A percentile compares a stretch with the other conserved stretches of the same genome.
phyloP scores from a whole-genome alignment of 352 stramenopile species.

The Phytopythium aichiense region DNA sequence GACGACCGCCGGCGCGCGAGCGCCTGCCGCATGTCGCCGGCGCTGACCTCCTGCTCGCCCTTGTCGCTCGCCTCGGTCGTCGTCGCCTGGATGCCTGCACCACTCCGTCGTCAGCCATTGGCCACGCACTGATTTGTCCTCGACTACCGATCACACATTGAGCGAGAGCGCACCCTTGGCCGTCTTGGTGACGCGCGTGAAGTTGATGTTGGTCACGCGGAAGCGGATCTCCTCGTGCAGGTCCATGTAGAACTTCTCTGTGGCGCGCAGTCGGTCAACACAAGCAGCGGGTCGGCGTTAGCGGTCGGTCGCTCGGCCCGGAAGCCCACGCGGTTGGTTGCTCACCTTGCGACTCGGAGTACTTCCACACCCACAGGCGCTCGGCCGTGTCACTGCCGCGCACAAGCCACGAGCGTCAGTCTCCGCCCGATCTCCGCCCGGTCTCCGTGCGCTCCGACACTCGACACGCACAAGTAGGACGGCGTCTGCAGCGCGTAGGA shows the following conservation, averaged over 20 bases:
- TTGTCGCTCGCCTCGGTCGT: conserved; percentile 82
- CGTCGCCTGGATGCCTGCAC: conserved; percentile 72
- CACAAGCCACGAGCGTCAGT: conserved; percentile 1
- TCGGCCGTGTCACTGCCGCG: conserved; percentile 59
- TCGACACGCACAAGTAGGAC: conserved; percentile 69
- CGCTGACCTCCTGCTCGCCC: conserved; percentile 28
- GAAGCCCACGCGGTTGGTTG: neutral
- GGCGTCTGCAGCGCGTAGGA: conserved; percentile 85
- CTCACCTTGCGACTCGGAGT: conserved; percentile 71
- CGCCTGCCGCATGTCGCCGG: conserved; percentile 67
- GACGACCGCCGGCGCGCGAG: conserved; percentile 69
- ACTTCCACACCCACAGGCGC: conserved; percentile 85
- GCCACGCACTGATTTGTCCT: neutral
- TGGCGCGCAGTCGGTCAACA: neutral
- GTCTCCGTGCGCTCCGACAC: too few species aligned
- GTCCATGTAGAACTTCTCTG: conserved; percentile 88
- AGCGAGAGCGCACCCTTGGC: conserved; percentile 39
- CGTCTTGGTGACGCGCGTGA: conserved; percentile 87
- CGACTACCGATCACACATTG: neutral
- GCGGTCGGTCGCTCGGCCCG: too few species aligned
- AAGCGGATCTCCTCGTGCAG: conserved; percentile 86
- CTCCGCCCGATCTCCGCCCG: neutral
- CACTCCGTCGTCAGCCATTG: neutral
- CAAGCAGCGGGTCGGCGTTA: neutral
- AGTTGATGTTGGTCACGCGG: conserved; percentile 86